These are phyloP conservation scores for Chaetomiaceae sp. DNA, from an alignment of 2,329 filamentous ascomycete genomes.

Conservation along the genomic window DNA sequence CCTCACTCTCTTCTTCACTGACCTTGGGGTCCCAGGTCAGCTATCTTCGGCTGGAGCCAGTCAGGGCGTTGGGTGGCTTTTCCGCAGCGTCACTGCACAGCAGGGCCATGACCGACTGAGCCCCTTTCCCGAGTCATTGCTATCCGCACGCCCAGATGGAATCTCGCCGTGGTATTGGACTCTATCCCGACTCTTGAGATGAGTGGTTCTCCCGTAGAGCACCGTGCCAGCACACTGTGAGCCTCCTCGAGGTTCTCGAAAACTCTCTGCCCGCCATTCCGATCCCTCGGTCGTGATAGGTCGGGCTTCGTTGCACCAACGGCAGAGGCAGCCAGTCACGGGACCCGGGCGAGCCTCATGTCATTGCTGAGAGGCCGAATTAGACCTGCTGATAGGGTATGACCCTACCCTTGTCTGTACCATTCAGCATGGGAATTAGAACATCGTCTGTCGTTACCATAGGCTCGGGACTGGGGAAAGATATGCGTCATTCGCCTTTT, in stretches of 20 bases:
- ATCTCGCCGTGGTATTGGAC: not conserved
- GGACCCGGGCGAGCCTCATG: not conserved
- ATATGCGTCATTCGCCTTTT: not conserved
- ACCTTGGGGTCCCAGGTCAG: not conserved
- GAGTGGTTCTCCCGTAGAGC: not conserved
- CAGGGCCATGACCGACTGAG: not conserved
- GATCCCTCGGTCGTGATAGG: not conserved
- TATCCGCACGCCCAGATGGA: not conserved
- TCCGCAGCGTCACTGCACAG: not conserved
- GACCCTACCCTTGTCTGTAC: not conserved
- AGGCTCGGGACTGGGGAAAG: not conserved
- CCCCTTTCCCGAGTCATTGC: not conserved
- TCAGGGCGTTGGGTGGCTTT: not conserved
- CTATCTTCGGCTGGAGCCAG: not conserved
- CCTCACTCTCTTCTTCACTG: not conserved
- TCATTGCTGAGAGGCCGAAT: conserved; percentile 2
- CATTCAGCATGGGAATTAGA: too few relatives aligned
- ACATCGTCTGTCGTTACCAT: too few relatives aligned
- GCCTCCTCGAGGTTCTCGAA: not conserved
- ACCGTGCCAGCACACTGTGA: conserved; percentile 14
- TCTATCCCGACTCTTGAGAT: not conserved
- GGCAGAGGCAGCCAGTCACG: conserved; percentile 9
- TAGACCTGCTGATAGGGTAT: conserved; percentile 3
- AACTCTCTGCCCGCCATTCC: not conserved
- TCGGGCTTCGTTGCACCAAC: not conserved